These are phyloP conservation scores for Dipodascopsis uninucleata DNA, from an alignment of 805 yeast species.

Conservation along the genomic window DNA sequence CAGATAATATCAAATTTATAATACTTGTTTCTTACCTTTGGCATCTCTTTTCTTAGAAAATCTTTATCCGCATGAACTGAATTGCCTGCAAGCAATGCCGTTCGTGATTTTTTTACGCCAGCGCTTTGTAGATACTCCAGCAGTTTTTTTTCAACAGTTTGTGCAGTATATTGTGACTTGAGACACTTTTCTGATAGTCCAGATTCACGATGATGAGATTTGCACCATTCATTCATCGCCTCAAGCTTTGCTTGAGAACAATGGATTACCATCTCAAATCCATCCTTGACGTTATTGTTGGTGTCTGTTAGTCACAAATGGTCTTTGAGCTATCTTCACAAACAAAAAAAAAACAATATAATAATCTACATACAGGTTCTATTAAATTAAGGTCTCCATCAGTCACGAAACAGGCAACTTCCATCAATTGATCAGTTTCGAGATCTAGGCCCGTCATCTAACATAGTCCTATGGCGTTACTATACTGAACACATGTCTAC, in stretches of 20 bases:
- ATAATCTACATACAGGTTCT: constrained; percentile 42
- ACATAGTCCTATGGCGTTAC: background rate
- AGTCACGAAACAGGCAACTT: constrained; percentile 85
- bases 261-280: constrained; percentile 80
- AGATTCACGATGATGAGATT: constrained; percentile 64
- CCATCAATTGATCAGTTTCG: constrained; percentile 78
- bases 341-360: background rate
- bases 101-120: constrained; percentile 46
- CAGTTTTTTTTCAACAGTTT: constrained; percentile 63
- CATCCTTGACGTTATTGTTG: constrained; percentile 41
- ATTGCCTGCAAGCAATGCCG: constrained; percentile 84
- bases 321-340: background rate
- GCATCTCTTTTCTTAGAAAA: constrained; percentile 81
- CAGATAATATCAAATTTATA: no score
- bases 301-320: constrained; percentile 4
- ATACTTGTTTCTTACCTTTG: constrained; percentile 63
- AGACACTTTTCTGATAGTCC: constrained; percentile 77
- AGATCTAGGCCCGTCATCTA: constrained; percentile 89
- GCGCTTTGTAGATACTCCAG: constrained; percentile 55
- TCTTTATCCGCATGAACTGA: constrained; percentile 87
- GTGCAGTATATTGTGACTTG: constrained; percentile 49
- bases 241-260: constrained; percentile 59
- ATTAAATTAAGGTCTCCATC: constrained; percentile 72
- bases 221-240: constrained; percentile 85
- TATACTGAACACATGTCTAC: background rate